These are phyloP conservation scores for Tylopilus intermedius DNA, from an alignment of 768 basidiomycete species.

Conservation along the genomic window DNA sequence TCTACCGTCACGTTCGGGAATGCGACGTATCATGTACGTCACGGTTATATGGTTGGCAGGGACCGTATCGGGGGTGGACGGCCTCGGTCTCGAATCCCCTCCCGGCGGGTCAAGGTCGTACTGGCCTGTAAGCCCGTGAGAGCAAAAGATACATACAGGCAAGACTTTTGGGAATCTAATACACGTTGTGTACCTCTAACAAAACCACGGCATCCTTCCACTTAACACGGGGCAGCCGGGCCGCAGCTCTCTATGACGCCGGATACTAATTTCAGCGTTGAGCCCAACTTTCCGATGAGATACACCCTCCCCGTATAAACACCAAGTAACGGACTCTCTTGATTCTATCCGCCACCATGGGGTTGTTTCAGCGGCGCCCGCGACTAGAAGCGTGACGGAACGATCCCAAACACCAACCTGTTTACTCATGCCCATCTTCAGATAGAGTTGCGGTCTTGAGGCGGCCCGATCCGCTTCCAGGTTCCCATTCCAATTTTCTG, in stretches of 20 bases:
- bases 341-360: neutral
- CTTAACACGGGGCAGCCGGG: too few species aligned
- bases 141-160: neutral
- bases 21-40: neutral
- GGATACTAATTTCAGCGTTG: neutral
- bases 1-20: neutral
- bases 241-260: too few species aligned
- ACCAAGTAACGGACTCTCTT: neutral
- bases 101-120: too few species aligned
- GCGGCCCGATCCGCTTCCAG: constrained; percentile 2
- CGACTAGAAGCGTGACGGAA: constrained; percentile 4
- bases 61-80: neutral
- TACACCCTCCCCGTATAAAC: neutral
- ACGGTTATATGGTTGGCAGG: neutral
- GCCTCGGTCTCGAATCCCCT: too few species aligned
- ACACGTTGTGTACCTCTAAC: neutral
- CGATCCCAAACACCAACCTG: neutral
- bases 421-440: neutral
- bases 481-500: constrained; percentile 1
- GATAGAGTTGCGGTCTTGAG: neutral
- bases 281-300: neutral
- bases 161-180: too few species aligned
- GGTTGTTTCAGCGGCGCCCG: neutral
- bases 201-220: too few species aligned
- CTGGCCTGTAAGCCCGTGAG: neutral